Base-by-base conservation (phyloP, 2,329 filamentous ascomycete species). In the Stemphylium vesicarium region DNA sequence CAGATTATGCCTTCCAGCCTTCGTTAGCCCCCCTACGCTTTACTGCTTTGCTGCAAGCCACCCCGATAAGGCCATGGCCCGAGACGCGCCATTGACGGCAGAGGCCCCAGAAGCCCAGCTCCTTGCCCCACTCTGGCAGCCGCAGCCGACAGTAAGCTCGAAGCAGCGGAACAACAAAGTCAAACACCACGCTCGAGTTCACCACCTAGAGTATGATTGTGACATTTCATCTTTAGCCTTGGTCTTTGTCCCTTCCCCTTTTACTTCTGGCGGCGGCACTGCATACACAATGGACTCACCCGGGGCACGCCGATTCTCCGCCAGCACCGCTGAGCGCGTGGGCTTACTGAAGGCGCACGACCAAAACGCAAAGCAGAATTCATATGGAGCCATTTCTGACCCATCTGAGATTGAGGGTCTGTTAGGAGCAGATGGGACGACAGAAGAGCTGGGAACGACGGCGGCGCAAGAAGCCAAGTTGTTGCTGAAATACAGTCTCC, bases 401-500 rank as follows among this genome's bases (percentile, higher is more conserved):
- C 56, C 65, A 3, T 51, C 63, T 6, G 71, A 73, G 40, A 50
- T 69, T 38, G 70, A 73, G 47, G 57, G 67, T 18, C 42, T 73
- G 13, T 42, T 73, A 16, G 63, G 62, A 13, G 51, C 62, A 31
- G 58, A 64, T 41, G 66, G 64, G 9, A 59, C 61, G 4, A 60
- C 57, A 22, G 61, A 61, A 42, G 64, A 62, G 42, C 29, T 70
- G 24, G 41, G 54, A 4, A 74, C 70, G 13, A 71, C 68, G 8
- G 56, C 60, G 2, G 56, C 52, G 1, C 53, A 68, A 18, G 73
- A 75, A 50, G 69, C 71, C 4, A 75, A 49, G 56, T 53, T 77
- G 36, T 56, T 78, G 26, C 60, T 75, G 33, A 73, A 70, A 55
- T 81, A 81, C 62, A 81, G 80, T 0, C 53, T 79, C 29, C 82